These are phyloP conservation scores for Microbotryum lychnidis-dioicae DNA, from an alignment of 1,284 basidiomycete species.

Conservation along the genomic window DNA sequence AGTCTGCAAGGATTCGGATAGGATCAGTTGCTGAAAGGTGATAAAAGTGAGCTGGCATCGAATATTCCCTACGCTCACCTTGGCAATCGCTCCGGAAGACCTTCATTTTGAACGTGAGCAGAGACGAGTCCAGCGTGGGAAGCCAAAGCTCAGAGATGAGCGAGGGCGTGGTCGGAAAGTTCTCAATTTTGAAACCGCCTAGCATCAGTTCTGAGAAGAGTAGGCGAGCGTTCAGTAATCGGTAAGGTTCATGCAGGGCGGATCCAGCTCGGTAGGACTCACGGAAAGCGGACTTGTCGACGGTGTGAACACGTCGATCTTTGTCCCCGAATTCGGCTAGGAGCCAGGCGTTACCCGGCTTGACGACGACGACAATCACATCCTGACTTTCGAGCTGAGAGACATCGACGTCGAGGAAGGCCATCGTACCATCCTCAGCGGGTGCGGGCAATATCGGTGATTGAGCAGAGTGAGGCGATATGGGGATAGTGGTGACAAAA, in stretches of 20 bases:
- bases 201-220: slow-evolving; percentile 13
- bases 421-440: slow-evolving; percentile 8
- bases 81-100: slow-evolving; percentile 18
- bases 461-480: slow-evolving; percentile 9
- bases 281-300: slow-evolving; percentile 16
- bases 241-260: not conserved
- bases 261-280: not conserved
- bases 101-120: slow-evolving; percentile 19
- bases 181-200: slow-evolving; percentile 4
- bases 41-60: no score
- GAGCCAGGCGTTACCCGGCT: slow-evolving; percentile 10
- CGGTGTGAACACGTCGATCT: slow-evolving; percentile 3
- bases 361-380: slow-evolving; percentile 12
- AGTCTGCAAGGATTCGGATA: not conserved
- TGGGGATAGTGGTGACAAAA: slow-evolving; percentile 12
- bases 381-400: slow-evolving; percentile 1
- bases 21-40: not conserved
- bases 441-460: slow-evolving; percentile 22
- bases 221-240: not conserved
- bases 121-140: slow-evolving; percentile 24
- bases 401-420: slow-evolving; percentile 11
- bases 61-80: slow-evolving; percentile 4
- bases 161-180: not conserved
- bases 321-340: slow-evolving; percentile 18
- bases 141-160: slow-evolving; percentile 27